Conservation (phyloP, 2,329 filamentous ascomycete species). For the Cladorrhinum sp. region DNA sequence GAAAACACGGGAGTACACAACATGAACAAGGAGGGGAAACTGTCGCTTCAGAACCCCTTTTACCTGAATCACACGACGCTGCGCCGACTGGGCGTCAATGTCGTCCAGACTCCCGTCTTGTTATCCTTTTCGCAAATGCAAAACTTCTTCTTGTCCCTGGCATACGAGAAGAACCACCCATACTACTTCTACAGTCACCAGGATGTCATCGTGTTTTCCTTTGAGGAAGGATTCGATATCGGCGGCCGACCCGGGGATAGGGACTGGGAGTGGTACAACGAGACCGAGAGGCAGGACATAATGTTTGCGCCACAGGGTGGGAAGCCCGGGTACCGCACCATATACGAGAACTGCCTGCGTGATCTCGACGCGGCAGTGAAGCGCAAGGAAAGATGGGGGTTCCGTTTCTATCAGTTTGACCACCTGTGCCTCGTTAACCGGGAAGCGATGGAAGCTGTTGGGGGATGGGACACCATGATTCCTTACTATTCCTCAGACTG, state of each 20-base stretch:
- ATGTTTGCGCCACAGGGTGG: constrained; percentile 30
- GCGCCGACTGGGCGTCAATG: constrained; percentile 41
- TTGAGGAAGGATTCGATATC: constrained; percentile 37
- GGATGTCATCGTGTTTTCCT: constrained; percentile 46
- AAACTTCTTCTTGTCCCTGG: constrained; percentile 50
- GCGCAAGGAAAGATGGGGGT: constrained; percentile 44
- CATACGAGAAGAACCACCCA: constrained; percentile 42
- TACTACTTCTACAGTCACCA: constrained; percentile 55
- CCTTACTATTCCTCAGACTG: constrained; percentile 58
- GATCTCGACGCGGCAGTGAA: constrained; percentile 34
- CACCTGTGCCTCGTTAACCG: constrained; percentile 56
- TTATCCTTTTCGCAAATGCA: constrained; percentile 53
- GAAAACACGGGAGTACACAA: constrained; percentile 58
- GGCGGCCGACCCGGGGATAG: background rate
- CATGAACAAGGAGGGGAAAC: constrained; percentile 45
- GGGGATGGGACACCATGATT: constrained; percentile 57
- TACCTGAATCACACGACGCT: constrained; percentile 53
- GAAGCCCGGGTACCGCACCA: constrained; percentile 38
- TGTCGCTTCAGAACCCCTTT: constrained; percentile 55
- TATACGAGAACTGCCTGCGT: constrained; percentile 41
- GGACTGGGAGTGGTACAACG: background rate
- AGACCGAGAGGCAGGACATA: constrained; percentile 28
- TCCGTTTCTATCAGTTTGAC: constrained; percentile 57
- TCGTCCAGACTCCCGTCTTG: constrained; percentile 49
- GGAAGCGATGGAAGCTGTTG: constrained; percentile 46